Base-by-base conservation (phyloP, 148 eudicot species). In the Nepenthes mirabilis region DNA sequence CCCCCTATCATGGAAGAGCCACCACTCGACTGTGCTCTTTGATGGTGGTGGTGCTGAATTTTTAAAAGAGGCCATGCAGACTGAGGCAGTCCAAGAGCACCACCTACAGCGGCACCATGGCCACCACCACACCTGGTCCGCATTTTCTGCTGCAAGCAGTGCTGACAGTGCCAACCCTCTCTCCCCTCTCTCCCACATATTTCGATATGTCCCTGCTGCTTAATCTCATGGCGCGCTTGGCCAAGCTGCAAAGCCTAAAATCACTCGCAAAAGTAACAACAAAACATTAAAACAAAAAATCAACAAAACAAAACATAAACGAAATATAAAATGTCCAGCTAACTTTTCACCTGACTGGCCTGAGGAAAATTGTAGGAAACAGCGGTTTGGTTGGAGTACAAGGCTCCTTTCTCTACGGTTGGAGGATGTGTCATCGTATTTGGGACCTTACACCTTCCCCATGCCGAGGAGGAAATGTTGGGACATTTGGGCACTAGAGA, bases 31-130 rank as follows among this genome's bases (percentile, higher is more conserved):
- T 47, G 34, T 34, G 47, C 11, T 11, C 49, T 0, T 40, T 57
- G 1, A 50, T 43, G 45, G 33, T 32, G 36, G 40, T 50, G 63
- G 33, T 49, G 58, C 13, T 33, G 51, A 49, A 59, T 8, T 52
- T 70, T 63, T 11, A 73, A 57, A 0, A 74, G 14, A 3, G 79
- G 77, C 83, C 85, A 83, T 68, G 83, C 79, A 65, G 83, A 63
- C 58, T 77, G 76, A 1, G 76, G 61, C 3, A 77, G 59, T 2
- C 67, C 76, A n/a, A 60, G 66, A 1, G 65, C 65, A 2, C 63
- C 70, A 23, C 23, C 23, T 23, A 23, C 23, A 23, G 23, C 23
- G 23, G 23, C 23, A 23, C 23, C 23, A 23, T 23, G 23, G 23
- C 23, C 23, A 14, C 64, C 45, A 8, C 45, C 8, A 8, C 45